A percentile compares a stretch with the other conserved stretches of the same genome.
phyloP scores from a whole-genome alignment of 257 asterid species.

The Jasminum sambac region DNA sequence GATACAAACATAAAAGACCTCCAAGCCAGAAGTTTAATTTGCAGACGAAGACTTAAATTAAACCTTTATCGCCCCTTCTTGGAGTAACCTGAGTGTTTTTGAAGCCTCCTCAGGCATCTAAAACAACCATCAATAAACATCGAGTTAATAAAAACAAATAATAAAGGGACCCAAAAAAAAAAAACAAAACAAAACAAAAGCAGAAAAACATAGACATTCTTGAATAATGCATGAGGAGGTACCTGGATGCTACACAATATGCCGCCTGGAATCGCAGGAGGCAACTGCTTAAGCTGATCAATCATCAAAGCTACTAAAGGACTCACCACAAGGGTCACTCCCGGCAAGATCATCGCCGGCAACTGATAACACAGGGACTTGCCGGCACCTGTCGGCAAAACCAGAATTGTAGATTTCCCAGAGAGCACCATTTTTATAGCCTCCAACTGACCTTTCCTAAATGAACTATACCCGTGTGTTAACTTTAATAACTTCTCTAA shows the following conservation, averaged over 20 bases:
- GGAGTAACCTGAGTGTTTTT: constrained; percentile 62
- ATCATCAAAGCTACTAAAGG: constrained; percentile 95
- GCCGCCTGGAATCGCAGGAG: constrained; percentile 75
- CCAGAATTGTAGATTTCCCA: constrained; percentile 77
- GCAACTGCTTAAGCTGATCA: constrained; percentile 90
- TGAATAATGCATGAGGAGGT: constrained; percentile 19
- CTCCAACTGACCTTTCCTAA: constrained; percentile 86
- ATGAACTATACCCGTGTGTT: constrained; percentile 76
- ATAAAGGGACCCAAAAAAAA: not conserved
- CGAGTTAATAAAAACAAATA: constrained; percentile 26
- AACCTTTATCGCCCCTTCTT: constrained; percentile 83
- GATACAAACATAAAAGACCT: not conserved
- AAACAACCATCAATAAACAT: constrained; percentile 30
- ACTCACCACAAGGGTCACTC: constrained; percentile 82
- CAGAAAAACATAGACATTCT: too few relatives aligned
- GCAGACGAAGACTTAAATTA: constrained; percentile 9
- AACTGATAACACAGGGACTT: constrained; percentile 90
- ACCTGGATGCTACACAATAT: constrained; percentile 93
- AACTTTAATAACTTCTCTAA: constrained; percentile 66
- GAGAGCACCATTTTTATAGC: constrained; percentile 84
- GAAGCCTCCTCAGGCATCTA: constrained; percentile 77
- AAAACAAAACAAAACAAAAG: too few relatives aligned
- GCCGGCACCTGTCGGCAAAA: constrained; percentile 94
- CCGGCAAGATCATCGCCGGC: constrained; percentile 76
- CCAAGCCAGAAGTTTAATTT: not conserved